Base-by-base conservation (phyloP, 768 basidiomycete species). In the Nidularia pulvinata region DNA sequence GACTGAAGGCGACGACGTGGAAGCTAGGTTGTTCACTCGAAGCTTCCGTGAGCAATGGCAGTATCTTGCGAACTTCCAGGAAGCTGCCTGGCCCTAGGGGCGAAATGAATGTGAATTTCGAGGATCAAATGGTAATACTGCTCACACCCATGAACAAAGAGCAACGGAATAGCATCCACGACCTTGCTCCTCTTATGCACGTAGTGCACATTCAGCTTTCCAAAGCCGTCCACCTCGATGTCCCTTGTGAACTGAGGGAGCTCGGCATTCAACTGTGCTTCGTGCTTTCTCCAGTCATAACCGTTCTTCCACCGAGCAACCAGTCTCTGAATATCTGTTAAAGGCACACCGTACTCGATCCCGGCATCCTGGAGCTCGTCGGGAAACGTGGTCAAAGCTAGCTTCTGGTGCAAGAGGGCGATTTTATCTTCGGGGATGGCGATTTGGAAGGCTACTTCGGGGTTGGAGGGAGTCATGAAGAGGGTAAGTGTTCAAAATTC, bases 121-220 rank as follows among this genome's bases (percentile, higher is more conserved):
- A 6, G 9, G 6, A 25, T 6, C 1, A 33, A 25, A 13, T 42
- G 16, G 16, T 11, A 11, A 51, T 34, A 7, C 36, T 1, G 54
- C 63, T 39, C 45, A 65, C 80, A 80, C 33, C 83, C 83, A 48
- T 84, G 82, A n/a, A 82, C 72, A 57, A 77, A 83, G 35, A 84
- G 61, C 7, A 84, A 60, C 3, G 82, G 81, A 19, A 84, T 76
- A 0, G 82, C 80, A 22, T 68, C 61, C 1, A 57, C 51, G 0
- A 63, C 52, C 16, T 52, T 19, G 59, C 80, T 81, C 62, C 66
- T 72, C 61, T 77, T 65, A 59, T 83, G 81, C 9, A 82, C 70
- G 52, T 82, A 84, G 55, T 84, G 81, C 7, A 83, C 72, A 49
- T 67, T 68, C 30, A 73, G 54, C 11, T 59, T 52, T 0, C 71